phyloP scores from a whole-genome alignment of 1,284 basidiomycete species.

The Leccinum huronense region DNA sequence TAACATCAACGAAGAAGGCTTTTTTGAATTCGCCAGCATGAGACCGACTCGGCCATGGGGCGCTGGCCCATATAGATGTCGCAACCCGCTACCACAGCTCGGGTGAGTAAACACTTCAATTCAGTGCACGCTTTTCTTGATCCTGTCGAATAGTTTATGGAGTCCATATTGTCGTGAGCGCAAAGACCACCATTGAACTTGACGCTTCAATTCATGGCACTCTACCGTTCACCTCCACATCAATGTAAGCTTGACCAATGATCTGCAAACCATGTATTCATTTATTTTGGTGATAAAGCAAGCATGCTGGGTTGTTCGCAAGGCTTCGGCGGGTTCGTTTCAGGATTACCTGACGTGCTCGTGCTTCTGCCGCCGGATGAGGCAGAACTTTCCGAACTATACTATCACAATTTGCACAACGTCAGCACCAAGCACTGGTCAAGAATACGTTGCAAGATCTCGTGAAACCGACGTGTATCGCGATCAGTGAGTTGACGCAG shows the following conservation, averaged over 20 bases:
- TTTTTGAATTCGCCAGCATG: constrained; percentile 96
- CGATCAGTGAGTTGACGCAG: no score
- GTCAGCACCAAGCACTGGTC: no score
- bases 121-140: constrained; percentile 16
- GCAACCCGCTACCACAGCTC: constrained; percentile 92
- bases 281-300: constrained; percentile 75
- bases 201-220: constrained; percentile 93
- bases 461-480: no score
- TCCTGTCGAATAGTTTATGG: constrained; percentile 75
- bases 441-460: no score
- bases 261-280: constrained; percentile 14
- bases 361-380: no score
- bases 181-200: constrained; percentile 92
- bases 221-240: constrained; percentile 94
- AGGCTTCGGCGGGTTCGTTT: constrained; percentile 45
- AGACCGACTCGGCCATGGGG: constrained; percentile 97
- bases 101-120: constrained; percentile 48
- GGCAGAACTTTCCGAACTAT: no score
- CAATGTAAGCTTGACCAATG: constrained; percentile 61
- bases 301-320: constrained; percentile 39
- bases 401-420: no score
- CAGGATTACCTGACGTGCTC: no score
- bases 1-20: constrained; percentile 96
- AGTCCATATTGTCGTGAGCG: constrained; percentile 97
- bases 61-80: constrained; percentile 99